Percentiles rank a stretch among this genome's conserved stretches.
Conservation (phyloP, 2,329 filamentous ascomycete genomes). For the Ilyonectria destructans region DNA sequence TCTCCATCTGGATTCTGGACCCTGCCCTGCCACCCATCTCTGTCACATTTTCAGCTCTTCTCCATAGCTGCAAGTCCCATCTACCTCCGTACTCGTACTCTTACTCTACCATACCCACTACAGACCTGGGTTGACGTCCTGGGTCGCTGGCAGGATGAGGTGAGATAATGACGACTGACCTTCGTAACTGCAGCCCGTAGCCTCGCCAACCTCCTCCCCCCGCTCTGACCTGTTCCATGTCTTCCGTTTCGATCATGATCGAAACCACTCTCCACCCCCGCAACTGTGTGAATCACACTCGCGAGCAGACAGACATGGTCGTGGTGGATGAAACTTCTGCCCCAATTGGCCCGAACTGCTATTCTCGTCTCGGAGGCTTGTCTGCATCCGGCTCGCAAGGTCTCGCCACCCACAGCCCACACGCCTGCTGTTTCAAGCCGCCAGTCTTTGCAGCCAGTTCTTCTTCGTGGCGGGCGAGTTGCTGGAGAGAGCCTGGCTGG, state of each 20-base stretch:
- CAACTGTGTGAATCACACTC: background rate
- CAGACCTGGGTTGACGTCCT: background rate
- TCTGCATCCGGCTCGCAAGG: constrained; percentile 1
- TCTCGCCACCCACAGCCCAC: constrained; percentile 9
- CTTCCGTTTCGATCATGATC: background rate
- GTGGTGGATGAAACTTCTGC: constrained; percentile 11
- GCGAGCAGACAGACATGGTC: background rate
- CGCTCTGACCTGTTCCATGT: background rate
- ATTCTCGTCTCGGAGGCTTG: constrained; percentile 16
- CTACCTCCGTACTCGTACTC: constrained; percentile 2
- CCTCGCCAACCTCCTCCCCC: background rate
- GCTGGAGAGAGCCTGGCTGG: background rate
- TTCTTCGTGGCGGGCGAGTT: background rate
- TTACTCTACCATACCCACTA: too few species aligned
- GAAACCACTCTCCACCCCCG: background rate
- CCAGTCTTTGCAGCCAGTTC: background rate
- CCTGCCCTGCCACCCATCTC: background rate
- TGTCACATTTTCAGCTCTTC: background rate
- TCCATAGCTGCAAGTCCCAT: background rate
- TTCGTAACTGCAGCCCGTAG: background rate
- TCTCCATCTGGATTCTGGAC: constrained; percentile 10
- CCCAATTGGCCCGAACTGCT: constrained; percentile 18
- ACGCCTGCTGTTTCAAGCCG: constrained; percentile 10
- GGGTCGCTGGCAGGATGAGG: constrained; percentile 2
- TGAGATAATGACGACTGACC: constrained; percentile 3